A percentile compares a stretch with the other conserved stretches of the same genome.
These are phyloP conservation scores for Rhizopogon vesiculosus DNA, from an alignment of 768 basidiomycete species.

Conservation along the genomic window DNA sequence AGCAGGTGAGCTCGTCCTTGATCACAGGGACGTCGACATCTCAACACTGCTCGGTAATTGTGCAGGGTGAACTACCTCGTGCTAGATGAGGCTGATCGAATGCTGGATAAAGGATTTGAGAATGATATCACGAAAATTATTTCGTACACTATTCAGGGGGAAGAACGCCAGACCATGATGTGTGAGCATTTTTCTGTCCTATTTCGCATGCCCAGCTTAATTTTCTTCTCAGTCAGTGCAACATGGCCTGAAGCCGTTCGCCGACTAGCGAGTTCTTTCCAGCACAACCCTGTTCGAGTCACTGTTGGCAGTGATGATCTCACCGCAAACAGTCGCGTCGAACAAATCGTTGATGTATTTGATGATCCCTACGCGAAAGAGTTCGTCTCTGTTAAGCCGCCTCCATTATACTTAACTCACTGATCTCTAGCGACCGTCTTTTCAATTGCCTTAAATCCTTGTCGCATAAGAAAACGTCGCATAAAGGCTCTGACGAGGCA, in stretches of 20 bases:
- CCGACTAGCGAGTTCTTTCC: slow-evolving; percentile 84
- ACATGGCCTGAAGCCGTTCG: slow-evolving; percentile 98
- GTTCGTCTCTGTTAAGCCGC: slow-evolving; percentile 38
- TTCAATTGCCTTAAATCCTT: slow-evolving; percentile 50
- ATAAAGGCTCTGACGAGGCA: slow-evolving; percentile 43
- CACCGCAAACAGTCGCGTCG: slow-evolving; percentile 91
- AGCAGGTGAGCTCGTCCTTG: slow-evolving; percentile 47
- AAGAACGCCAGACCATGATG: slow-evolving; percentile 89
- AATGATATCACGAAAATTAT: slow-evolving; percentile 95
- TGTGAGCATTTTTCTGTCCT: slow-evolving; percentile 48
- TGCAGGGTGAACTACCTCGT: slow-evolving; percentile 84
- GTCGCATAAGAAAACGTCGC: slow-evolving; percentile 57
- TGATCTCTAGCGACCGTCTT: slow-evolving; percentile 50
- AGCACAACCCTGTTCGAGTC: slow-evolving; percentile 77
- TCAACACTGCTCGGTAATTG: slow-evolving; percentile 2
- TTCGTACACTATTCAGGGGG: slow-evolving; percentile 57
- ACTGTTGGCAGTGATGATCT: slow-evolving; percentile 96
- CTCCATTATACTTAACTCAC: not conserved
- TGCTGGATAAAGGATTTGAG: slow-evolving; percentile 98
- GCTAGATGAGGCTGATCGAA: slow-evolving; percentile 95
- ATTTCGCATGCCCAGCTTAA: not conserved
- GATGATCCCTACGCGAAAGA: slow-evolving; percentile 84
- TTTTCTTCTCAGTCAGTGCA: slow-evolving; percentile 68
- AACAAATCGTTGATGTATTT: slow-evolving; percentile 89
- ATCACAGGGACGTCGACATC: not conserved